Percentiles rank a stretch among this genome's conserved stretches.
Conservation (phyloP, 2,329 filamentous ascomycete species). For the Blastomyces silverae region DNA sequence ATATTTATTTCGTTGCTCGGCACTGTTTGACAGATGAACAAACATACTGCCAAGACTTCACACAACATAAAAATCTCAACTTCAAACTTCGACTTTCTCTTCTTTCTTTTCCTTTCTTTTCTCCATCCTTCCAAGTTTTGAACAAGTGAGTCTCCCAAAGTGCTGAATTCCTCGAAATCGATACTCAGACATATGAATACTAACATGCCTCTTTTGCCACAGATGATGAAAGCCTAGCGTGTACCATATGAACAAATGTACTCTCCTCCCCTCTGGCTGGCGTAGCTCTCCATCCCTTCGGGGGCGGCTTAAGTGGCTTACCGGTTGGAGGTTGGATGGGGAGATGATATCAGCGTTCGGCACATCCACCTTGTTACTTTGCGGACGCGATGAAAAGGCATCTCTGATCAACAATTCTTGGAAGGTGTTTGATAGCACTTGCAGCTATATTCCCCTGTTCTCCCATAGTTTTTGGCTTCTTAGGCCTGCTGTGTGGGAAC, state of each 20-base stretch:
- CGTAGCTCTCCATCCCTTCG: constrained; percentile 70
- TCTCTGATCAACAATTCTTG: constrained; percentile 72
- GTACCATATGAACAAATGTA: constrained; percentile 69
- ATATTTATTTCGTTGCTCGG: neutral
- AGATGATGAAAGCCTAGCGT: constrained; percentile 99
- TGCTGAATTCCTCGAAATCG: constrained; percentile 1
- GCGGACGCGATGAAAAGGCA: constrained; percentile 93
- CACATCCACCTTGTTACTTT: constrained; percentile 96
- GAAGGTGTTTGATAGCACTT: constrained; percentile 35
- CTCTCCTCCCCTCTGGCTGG: constrained; percentile 58
- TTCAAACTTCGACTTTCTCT: constrained; percentile 25
- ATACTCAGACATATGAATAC: constrained; percentile 29
- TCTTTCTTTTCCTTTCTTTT: constrained; percentile 47
- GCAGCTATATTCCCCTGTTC: too few species aligned
- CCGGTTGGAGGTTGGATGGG: constrained; percentile 55
- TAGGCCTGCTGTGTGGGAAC: neutral
- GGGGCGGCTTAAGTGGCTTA: constrained; percentile 79
- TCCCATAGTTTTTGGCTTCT: neutral
- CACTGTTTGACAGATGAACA: constrained; percentile 14
- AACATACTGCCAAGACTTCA: constrained; percentile 14
- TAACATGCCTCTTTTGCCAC: constrained; percentile 26
- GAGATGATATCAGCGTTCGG: constrained; percentile 98
- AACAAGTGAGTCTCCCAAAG: constrained; percentile 63
- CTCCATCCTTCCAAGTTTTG: constrained; percentile 99
- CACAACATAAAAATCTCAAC: constrained; percentile 12